These are phyloP conservation scores for Xylaria arbuscula DNA, from an alignment of 2,329 filamentous ascomycete species.

Conservation along the genomic window DNA sequence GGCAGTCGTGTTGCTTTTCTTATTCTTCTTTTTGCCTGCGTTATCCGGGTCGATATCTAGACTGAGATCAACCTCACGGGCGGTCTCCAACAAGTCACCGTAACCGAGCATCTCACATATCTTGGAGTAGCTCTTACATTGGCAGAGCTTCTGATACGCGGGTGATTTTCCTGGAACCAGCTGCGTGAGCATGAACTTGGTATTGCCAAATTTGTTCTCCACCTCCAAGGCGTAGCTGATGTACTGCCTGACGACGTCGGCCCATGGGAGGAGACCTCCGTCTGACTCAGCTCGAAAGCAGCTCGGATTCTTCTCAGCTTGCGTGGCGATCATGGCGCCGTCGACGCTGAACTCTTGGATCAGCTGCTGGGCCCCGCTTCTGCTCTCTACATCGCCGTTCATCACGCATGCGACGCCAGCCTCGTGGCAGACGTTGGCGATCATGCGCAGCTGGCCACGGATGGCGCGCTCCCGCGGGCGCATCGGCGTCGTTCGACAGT, in stretches of 20 bases:
- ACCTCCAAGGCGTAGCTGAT: slow-evolving; percentile 77
- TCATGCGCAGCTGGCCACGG: slow-evolving; percentile 84
- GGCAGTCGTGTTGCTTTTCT: slow-evolving; percentile 54
- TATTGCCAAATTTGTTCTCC: slow-evolving; percentile 90
- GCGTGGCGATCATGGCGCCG: slow-evolving; percentile 96
- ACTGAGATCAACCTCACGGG: slow-evolving; percentile 72
- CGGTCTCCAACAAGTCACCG: slow-evolving; percentile 70
- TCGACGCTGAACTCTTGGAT: slow-evolving; percentile 86
- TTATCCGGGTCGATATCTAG: slow-evolving; percentile 68
- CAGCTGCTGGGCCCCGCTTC: slow-evolving; percentile 77
- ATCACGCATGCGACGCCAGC: slow-evolving; percentile 92
- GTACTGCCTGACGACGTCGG: slow-evolving; percentile 81
- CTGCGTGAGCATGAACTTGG: slow-evolving; percentile 88
- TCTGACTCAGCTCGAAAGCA: slow-evolving; percentile 79
- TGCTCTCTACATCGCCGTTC: slow-evolving; percentile 88
- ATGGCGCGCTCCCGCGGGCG: slow-evolving; percentile 89
- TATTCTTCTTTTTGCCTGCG: slow-evolving; percentile 52
- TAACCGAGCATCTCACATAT: slow-evolving; percentile 74
- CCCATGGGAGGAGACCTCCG: slow-evolving; percentile 77
- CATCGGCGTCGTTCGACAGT: slow-evolving; percentile 97
- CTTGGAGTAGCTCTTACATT: slow-evolving; percentile 76
- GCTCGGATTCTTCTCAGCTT: slow-evolving; percentile 90
- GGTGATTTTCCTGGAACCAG: slow-evolving; percentile 84
- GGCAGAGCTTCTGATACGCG: slow-evolving; percentile 69
- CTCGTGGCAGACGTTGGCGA: slow-evolving; percentile 81